Base-by-base conservation (phyloP, 768 basidiomycete genomes). In the Termitomyces sp. region DNA sequence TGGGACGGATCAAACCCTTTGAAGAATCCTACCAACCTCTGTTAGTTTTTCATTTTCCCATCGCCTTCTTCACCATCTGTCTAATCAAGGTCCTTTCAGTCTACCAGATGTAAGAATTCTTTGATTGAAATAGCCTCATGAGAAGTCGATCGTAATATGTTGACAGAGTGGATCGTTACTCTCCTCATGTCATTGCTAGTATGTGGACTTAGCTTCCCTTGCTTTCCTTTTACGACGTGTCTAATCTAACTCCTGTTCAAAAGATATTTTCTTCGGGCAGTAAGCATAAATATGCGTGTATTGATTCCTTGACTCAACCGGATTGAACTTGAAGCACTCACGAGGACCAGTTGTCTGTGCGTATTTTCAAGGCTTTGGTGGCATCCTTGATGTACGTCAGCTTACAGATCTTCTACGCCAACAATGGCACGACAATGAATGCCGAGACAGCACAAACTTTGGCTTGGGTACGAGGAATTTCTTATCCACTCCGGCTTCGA, bases 201-300 rank as follows among this genome's bases (percentile, higher is more conserved):
- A 54, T 44, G 85, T 76, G 10, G 5, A 30, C 24, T 36, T n/a
- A 14, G n/a, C 33, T 56, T 36, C 9, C 1, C 18, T 22, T n/a
- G 26, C 26, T 26, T 26, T 26, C 4, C 26, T 26, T 26, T 4
- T 26, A 26, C 3, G 11, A 7, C 7, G 13, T 13, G n/a, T 22
- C 7, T 24, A 16, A 10, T 46, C 56, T 52, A 53, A 50, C 28
- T 40, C 50, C 41, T 52, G 44, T 43, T 61, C 65, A 51, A 40
- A 55, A 85, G 87, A 81, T 61, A 82, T 90, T n/a, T 89, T 90
- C 74, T 91, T 77, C 66, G 89, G 89, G 6, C 90, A 91, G 71
- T 72, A 54, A 65, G 71, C 48, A 51, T 35, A 1, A 7, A 6
- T 30, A 9, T 24, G 18, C 24, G 5, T 32, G 13, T 43, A 40